Evolutionary conservation across 176 grass and related monocot genomes (phyloP), one percentile per base, ranked within the genome.

Genomic region (sorghum (Sorghum bicolor)): DNA sequence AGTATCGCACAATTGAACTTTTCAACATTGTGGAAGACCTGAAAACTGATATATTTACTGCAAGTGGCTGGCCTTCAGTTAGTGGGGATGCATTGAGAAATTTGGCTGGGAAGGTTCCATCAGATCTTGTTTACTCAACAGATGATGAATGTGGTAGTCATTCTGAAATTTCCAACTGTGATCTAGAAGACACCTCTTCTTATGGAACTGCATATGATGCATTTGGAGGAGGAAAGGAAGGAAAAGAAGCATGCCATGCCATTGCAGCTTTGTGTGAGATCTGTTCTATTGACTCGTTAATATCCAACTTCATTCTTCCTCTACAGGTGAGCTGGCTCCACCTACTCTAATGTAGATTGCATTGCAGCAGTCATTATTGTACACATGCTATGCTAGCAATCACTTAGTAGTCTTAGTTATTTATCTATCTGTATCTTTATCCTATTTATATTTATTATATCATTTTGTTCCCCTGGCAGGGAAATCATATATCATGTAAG

Each of bases 291-390:
- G 93, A 98, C 89, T 94, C 96, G 0, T 82, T 96, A 67, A 93
- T 98, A 89, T 95, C 93, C 48, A 98, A 96, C 75, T 98, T 96
- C 82, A 91, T 98, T 90, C 87, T 90, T 83, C 96, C 96, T 47
- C 85, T 98, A 78, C 96, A 98, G 91, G 96, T 95, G 66, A 78
- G 66, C 62, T 94, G 80, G 64, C 63, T 86, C 36, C 43, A 37
- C 22, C 20, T 60, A 57, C 62, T 47, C 1, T 55, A 79, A 22
- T 67, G 68, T 68, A 15, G 45, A 69, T 84, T 48, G 5, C 24
- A 31, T 84, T 38, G 12, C 40, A 40, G 40, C 45, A 78, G 47
- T 22, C 74, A 32, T 67, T 63, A 22, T 64, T 67, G 28, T 25
- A 85, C 52, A 12, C 6, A 26, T 44, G 36, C 39, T 62, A 25